Evolutionary conservation across 176 grass and related monocot genomes (phyloP), one percentile per base, ranked within the genome.

Genomic region (Alloteropsis semialata): DNA sequence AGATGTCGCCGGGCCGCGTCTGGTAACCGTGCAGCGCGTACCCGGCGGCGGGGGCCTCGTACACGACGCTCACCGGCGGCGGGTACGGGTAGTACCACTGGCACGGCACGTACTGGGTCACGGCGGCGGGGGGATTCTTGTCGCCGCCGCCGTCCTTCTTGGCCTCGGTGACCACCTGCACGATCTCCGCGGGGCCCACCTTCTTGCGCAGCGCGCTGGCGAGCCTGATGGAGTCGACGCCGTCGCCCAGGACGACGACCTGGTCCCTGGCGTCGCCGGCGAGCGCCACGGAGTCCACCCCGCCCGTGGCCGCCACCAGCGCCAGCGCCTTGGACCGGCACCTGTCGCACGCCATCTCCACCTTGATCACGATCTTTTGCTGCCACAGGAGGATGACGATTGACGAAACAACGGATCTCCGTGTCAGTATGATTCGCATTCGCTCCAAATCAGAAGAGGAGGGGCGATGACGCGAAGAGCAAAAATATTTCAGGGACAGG

Each of bases 321-420:
- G 45, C 2, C 91, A 93, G 61, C 17, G 94, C 90, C 87, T 82
- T 93, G n/a, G 79, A 57, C 12, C 88, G 72, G 83, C 88, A 91
- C 77, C 84, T 91, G 22, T 87, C 51, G 77, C 90, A 77, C 21
- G 17, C 21, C 86, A 97, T 91, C 30, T 27, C 18, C 44, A 97
- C 77, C 74, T 73, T 75, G 57, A 97, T 91, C 60, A 91, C 86
- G 17, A 97, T 89, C 84, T 87, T 87, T 8, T 86, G 82, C 91
- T 89, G 69, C 57, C 3, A 5, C 34, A 36, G 34, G 34, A 36
- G 34, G 34, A 36, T 36, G 34, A 36, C 34, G 5, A 36, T 36
- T n/a, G n/a, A n/a, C n/a, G n/a, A n/a, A n/a, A n/a, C n/a, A n/a
- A n/a, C n/a, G n/a, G n/a, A n/a, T n/a, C n/a, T n/a, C n/a, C 34